Evolutionary conservation across 2,329 filamentous ascomycete species (phyloP).

Genomic region (Trichothecium roseum): DNA sequence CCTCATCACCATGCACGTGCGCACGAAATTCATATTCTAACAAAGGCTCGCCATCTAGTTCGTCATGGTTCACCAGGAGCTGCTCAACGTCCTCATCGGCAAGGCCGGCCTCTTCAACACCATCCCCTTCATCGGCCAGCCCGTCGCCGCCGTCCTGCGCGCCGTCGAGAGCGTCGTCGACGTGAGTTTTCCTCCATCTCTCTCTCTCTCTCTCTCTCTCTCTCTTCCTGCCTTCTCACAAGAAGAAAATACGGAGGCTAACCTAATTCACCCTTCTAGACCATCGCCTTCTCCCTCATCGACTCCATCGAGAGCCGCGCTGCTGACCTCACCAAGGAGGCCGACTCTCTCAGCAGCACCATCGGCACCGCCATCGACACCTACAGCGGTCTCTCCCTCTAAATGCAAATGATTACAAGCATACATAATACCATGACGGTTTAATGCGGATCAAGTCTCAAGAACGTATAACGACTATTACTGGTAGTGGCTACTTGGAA

Average conservation of each 20-base stretch:
- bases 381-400: constrained; percentile 6
- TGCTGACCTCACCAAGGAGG: not conserved
- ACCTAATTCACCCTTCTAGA: constrained; percentile 4
- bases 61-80: constrained; percentile 16
- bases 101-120: constrained; percentile 18
- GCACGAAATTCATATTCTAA: not conserved
- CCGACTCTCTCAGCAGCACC: constrained; percentile 1
- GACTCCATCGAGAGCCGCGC: constrained; percentile 2
- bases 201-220: too few species aligned
- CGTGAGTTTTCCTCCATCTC: too few species aligned
- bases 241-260: not conserved
- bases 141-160: constrained; percentile 15
- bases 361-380: constrained; percentile 1
- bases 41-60: constrained; percentile 10
- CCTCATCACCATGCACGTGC: not conserved
- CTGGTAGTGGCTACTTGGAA: too few species aligned
- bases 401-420: too few species aligned
- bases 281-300: constrained; percentile 11
- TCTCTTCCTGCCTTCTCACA: too few species aligned
- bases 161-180: constrained; percentile 13
- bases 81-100: constrained; percentile 22
- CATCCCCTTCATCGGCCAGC: constrained; percentile 16
- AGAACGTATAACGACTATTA: too few species aligned
- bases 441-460: too few species aligned
- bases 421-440: too few species aligned